A percentile compares a stretch with the other conserved stretches of the same genome.
These are phyloP conservation scores for Zelopaecilomyces penicillatus DNA, from an alignment of 2,329 filamentous ascomycete genomes.

Conservation along the genomic window DNA sequence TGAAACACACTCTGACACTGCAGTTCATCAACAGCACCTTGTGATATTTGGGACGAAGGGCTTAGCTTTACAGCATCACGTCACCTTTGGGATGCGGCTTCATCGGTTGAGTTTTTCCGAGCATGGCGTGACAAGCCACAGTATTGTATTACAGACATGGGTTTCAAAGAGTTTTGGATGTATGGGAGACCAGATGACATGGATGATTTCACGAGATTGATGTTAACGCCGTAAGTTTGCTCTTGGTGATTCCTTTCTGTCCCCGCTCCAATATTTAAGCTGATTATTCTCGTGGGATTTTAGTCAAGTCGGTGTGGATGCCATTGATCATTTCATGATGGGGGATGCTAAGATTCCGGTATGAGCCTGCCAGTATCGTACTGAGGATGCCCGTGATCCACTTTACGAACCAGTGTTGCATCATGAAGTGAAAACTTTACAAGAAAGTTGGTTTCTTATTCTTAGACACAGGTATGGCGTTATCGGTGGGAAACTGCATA, in stretches of 20 bases:
- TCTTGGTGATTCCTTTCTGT: neutral
- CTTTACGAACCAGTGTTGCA: too few species aligned
- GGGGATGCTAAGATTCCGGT: slow-evolving; percentile 17
- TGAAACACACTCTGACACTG: neutral
- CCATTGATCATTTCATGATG: slow-evolving; percentile 28
- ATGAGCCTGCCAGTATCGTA: neutral
- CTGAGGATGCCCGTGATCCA: too few species aligned
- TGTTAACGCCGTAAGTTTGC: slow-evolving; percentile 28
- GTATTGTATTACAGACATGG: slow-evolving; percentile 25
- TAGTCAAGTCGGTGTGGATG: slow-evolving; percentile 28
- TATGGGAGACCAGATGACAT: slow-evolving; percentile 28
- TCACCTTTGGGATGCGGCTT: slow-evolving; percentile 34
- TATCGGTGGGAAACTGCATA: too few species aligned
- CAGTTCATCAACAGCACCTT: slow-evolving; percentile 9
- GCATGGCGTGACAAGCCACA: slow-evolving; percentile 36
- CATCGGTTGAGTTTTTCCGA: slow-evolving; percentile 32
- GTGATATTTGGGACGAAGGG: slow-evolving; percentile 9
- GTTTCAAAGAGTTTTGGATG: slow-evolving; percentile 28
- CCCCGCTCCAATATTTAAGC: neutral
- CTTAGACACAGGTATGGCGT: too few species aligned
- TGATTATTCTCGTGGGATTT: neutral
- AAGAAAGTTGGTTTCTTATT: too few species aligned
- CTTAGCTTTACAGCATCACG: slow-evolving; percentile 29
- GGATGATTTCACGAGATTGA: slow-evolving; percentile 31
- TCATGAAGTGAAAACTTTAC: too few species aligned